Evolutionary conservation across 805 yeast genomes (phyloP).

Genomic region (Cyberlindnera bimundalis): DNA sequence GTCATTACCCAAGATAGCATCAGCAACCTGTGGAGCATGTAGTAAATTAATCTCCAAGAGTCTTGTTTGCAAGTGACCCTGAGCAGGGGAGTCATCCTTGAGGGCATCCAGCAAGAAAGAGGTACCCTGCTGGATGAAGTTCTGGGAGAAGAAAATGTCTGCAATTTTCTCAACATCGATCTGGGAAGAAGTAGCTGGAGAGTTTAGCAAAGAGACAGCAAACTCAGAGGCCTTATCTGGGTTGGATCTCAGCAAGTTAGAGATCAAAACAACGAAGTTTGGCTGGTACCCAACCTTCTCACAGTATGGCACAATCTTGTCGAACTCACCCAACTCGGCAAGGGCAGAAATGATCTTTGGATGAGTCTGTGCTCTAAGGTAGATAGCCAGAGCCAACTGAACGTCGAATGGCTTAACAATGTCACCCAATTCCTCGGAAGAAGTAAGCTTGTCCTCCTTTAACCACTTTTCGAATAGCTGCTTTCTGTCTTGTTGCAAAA

Average conservation of each 20-base stretch:
- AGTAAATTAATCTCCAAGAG: conserved; percentile 86
- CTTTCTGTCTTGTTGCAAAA: conserved; percentile 90
- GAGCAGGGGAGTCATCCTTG: conserved; percentile 89
- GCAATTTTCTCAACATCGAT: conserved; percentile 84
- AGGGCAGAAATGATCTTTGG: conserved; percentile 86
- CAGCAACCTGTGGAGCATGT: conserved; percentile 99
- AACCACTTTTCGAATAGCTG: conserved; percentile 95
- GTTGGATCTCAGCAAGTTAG: conserved; percentile 83
- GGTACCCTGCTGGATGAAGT: conserved; percentile 95
- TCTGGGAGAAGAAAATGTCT: conserved; percentile 92
- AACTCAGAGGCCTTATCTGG: conserved; percentile 99
- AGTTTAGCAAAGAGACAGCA: conserved; percentile 77
- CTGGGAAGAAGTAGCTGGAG: conserved; percentile 53
- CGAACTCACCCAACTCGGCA: conserved; percentile 96
- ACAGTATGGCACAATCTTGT: conserved; percentile 91
- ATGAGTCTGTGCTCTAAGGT: conserved; percentile 76
- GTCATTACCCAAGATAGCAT: conserved; percentile 92
- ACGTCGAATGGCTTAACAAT: conserved; percentile 85
- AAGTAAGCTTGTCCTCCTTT: conserved; percentile 88
- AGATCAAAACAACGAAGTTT: conserved; percentile 84
- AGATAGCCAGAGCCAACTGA: conserved; percentile 85
- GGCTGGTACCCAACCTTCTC: conserved; percentile 86
- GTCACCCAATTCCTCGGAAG: conserved; percentile 97
- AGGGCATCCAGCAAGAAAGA: conserved; percentile 94
- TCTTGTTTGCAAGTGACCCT: conserved; percentile 94